phyloP scores from a whole-genome alignment of 1,284 basidiomycete species.

The Bjerkandera adusta region DNA sequence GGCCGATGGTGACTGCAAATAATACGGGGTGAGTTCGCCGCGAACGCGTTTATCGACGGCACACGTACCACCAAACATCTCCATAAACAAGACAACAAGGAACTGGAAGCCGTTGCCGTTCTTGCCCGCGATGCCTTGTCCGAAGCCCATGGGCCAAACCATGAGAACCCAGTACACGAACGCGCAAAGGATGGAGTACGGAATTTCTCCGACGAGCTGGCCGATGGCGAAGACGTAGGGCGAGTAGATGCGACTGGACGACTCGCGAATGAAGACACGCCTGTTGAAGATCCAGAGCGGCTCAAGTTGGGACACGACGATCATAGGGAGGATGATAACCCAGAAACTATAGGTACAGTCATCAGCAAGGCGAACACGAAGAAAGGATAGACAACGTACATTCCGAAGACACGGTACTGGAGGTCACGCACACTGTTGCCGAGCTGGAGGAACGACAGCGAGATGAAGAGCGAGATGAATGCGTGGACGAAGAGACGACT shows the following conservation, averaged over 20 bases:
- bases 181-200: constrained; percentile 73
- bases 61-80: constrained; percentile 55
- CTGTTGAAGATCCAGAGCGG: constrained; percentile 86
- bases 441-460: constrained; percentile 83
- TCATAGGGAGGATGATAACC: constrained; percentile 69
- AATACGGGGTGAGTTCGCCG: background rate
- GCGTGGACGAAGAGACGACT: constrained; percentile 79
- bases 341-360: constrained; percentile 50
- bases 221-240: constrained; percentile 82
- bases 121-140: constrained; percentile 55
- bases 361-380: constrained; percentile 8
- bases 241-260: constrained; percentile 76
- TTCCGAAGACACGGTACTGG: constrained; percentile 83
- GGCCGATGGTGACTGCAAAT: constrained; percentile 63
- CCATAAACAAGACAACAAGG: constrained; percentile 68
- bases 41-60: background rate
- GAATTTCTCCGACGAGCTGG: constrained; percentile 82
- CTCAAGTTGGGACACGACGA: constrained; percentile 81
- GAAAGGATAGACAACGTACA: constrained; percentile 40
- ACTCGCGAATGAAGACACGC: constrained; percentile 46
- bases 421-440: constrained; percentile 66
- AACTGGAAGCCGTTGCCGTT: constrained; percentile 77
- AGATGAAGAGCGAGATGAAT: constrained; percentile 78
- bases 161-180: constrained; percentile 78
- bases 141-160: constrained; percentile 76